Percentiles rank a stretch among this genome's conserved stretches.
phyloP scores from a whole-genome alignment of 2,329 filamentous ascomycete genomes.

The Periconia macrospinosa region DNA sequence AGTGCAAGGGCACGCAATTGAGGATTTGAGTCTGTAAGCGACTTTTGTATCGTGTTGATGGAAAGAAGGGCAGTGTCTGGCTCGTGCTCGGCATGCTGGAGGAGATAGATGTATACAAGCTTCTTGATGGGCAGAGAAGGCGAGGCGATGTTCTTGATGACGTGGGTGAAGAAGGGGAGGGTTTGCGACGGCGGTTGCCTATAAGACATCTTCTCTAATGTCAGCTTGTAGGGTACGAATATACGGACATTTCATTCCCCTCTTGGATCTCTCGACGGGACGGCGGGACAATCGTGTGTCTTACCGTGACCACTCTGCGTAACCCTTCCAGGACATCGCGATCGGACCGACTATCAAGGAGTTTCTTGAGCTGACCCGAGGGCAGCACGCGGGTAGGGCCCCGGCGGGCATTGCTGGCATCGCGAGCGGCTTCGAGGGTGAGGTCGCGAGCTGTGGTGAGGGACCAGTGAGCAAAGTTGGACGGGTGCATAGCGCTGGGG shows the following conservation, averaged over 20 bases:
- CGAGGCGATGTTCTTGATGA: slow-evolving; percentile 96
- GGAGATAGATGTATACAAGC: slow-evolving; percentile 96
- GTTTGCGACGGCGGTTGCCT: slow-evolving; percentile 70
- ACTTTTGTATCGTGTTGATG: slow-evolving; percentile 99
- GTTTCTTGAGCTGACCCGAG: slow-evolving; percentile 85
- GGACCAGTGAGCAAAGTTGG: slow-evolving; percentile 44
- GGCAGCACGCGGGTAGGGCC: slow-evolving; percentile 68
- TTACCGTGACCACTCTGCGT: slow-evolving; percentile 82
- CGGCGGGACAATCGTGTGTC: slow-evolving; percentile 20
- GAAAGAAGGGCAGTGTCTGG: slow-evolving; percentile 93
- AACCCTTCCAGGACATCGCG: slow-evolving; percentile 90
- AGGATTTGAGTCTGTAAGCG: slow-evolving; percentile 87
- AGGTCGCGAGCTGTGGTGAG: slow-evolving; percentile 79
- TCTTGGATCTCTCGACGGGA: slow-evolving; percentile 3
- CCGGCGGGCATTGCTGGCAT: slow-evolving; percentile 64
- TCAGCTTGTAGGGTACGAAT: slow-evolving; percentile 18
- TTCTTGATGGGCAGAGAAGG: slow-evolving; percentile 96
- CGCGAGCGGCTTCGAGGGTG: slow-evolving; percentile 93
- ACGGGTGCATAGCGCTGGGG: slow-evolving; percentile 34
- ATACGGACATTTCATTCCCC: not conserved
- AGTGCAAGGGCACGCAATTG: slow-evolving; percentile 89
- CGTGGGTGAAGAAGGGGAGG: slow-evolving; percentile 91
- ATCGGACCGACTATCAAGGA: slow-evolving; percentile 91
- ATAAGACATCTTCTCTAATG: slow-evolving; percentile 82
- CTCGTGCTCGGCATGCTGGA: slow-evolving; percentile 94